Evolutionary conservation across 2,329 filamentous ascomycete genomes (phyloP), one percentile per base, ranked within the genome.

Genomic region (Neofusicoccum cordaticola): DNA sequence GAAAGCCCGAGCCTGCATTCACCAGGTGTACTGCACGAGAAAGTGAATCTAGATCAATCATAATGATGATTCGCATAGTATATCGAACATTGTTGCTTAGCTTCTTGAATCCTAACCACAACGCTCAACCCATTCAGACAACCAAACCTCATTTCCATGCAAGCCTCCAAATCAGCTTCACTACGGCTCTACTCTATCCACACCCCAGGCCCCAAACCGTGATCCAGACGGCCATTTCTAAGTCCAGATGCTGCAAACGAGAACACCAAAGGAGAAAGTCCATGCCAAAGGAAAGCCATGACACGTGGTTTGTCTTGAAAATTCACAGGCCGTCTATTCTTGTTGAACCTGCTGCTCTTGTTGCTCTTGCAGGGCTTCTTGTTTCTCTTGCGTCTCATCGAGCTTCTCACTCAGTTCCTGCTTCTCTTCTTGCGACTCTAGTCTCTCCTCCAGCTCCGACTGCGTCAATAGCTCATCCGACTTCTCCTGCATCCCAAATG

Each of bases 401-500:
- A 7, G 35, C 45, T 19, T 48, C 31, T n/a, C 45, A 5, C 45
- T 22, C 56, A 47, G 9, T 13, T 44, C n/a, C 41, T 37, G 27
- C 9, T 58, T n/a, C 17, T 17, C 27, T 13, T 37, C 41, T 6
- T 47, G 22, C 31, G 12, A 8, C 12, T 45, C 8, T 15, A 51
- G 35, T 13, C 11, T 45, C 19, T 50, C 12, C 39, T 27, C 37
- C 22, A 42, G 15, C 11, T 31, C 39, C 53, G 22, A 7, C 52
- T 41, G 15, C 35, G 41, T 31, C 27, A 31, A 31, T 31, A 31
- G 31, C 42, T 60, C n/a, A 2, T 60, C 56, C 27, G 17, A n/a
- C 42, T 60, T 47, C 15, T 44, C 42, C 42, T 44, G 42, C 41
- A 60, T 51, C 11, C 66, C 71, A 65, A 82, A 82, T n/a, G 77